Conservation (phyloP, 1,139 yeast genomes). For the Kodamaea anthophila region DNA sequence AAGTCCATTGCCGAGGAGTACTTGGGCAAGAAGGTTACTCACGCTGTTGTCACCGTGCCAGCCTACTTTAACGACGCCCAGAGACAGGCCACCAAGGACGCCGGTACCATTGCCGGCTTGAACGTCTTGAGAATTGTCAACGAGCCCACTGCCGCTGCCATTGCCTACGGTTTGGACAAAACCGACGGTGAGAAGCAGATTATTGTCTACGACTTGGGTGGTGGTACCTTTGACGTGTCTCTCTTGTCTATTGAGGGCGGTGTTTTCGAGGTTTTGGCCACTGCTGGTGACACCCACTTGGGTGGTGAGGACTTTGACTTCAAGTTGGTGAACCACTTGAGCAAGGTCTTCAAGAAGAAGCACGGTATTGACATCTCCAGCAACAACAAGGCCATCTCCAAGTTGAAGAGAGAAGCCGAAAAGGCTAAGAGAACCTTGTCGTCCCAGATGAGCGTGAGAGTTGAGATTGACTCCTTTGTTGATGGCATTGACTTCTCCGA, state of each 20-base stretch:
- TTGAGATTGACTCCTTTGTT: constrained; percentile 90
- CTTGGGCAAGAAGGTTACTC: constrained; percentile 82
- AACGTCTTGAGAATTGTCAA: constrained; percentile 91
- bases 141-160: constrained; percentile 98
- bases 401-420: constrained; percentile 93
- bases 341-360: constrained; percentile 84
- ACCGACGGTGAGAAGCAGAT: constrained; percentile 47
- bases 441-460: constrained; percentile 81
- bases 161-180: constrained; percentile 94
- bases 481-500: constrained; percentile 95
- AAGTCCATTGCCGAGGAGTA: constrained; percentile 90
- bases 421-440: constrained; percentile 94
- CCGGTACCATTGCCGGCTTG: constrained; percentile 94
- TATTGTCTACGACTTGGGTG: constrained; percentile 49
- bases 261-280: constrained; percentile 47
- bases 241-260: constrained; percentile 47
- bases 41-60: constrained; percentile 95
- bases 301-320: constrained; percentile 94
- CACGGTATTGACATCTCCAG: constrained; percentile 68
- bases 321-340: constrained; percentile 80
- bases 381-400: constrained; percentile 76
- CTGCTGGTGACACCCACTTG: constrained; percentile 52
- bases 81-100: constrained; percentile 98
- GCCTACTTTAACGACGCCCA: constrained; percentile 98
- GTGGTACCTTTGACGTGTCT: constrained; percentile 51